phyloP scores from a whole-genome alignment of 176 grass and related monocot genomes.

The barley (Hordeum vulgare) region MorexV3_pseudomolecules_assembly NC_058519.1:471942757-471943256 shows the following conservation, averaged over 20 bases:
- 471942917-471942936: conserved; percentile 13
- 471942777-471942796: not conserved
- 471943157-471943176: conserved; percentile 17
- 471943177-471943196: not conserved
- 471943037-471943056: conserved; percentile 23
- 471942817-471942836: not conserved
- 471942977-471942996: conserved; percentile 21
- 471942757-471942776: not conserved
- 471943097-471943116: conserved; percentile 25
- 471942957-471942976: conserved; percentile 3
- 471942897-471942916: not conserved
- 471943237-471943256: not conserved
- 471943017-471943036: conserved; percentile 17
- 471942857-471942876: conserved; percentile 2
- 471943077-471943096: not conserved
- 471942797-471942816: not conserved
- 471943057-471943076: conserved; percentile 35
- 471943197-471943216: conserved; percentile 10
- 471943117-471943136: not conserved
- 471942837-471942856: conserved; percentile 14
- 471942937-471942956: not conserved
- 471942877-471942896: conserved; percentile 12
- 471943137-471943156: not conserved
- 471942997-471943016: conserved; percentile 34
- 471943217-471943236: conserved; percentile 12